A percentile compares a stretch with the other conserved stretches of the same genome.
Conservation (phyloP, 2,329 filamentous ascomycete species). For the Aspergillus novoparasiticus region DNA sequence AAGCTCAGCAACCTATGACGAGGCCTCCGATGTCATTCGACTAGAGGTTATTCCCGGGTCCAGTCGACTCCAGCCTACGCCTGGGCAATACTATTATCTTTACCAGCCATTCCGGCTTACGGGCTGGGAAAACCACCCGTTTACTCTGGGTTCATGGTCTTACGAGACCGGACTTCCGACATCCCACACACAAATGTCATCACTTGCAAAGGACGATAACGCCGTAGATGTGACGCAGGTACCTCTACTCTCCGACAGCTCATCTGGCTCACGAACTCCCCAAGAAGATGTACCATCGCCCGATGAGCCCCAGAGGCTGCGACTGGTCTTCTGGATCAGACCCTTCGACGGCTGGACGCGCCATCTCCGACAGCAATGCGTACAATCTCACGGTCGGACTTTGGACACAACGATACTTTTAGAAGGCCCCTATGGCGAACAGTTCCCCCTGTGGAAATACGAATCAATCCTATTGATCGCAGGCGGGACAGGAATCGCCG, state of each 20-base stretch:
- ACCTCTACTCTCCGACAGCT: constrained; percentile 28
- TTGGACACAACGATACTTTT: constrained; percentile 45
- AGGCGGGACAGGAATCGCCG: constrained; percentile 36
- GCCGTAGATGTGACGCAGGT: constrained; percentile 23
- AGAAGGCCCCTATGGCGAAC: constrained; percentile 55
- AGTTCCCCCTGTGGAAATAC: constrained; percentile 45
- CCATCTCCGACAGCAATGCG: constrained; percentile 44
- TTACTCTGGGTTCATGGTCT: constrained; percentile 45
- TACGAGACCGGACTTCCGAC: constrained; percentile 14
- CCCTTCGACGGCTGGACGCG: constrained; percentile 56
- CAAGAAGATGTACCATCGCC: not conserved
- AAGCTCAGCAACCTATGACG: constrained; percentile 47
- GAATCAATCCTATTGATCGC: constrained; percentile 57
- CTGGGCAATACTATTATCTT: constrained; percentile 56
- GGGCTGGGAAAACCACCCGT: constrained; percentile 57
- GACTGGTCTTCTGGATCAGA: constrained; percentile 52
- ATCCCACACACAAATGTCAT: not conserved
- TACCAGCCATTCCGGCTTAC: constrained; percentile 49
- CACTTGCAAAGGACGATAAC: constrained; percentile 9
- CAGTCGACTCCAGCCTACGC: constrained; percentile 35
- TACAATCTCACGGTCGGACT: constrained; percentile 24
- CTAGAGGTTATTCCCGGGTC: constrained; percentile 48
- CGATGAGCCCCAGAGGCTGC: constrained; percentile 17
- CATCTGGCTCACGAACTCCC: not conserved
- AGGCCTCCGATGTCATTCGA: constrained; percentile 48